Percentiles rank a stretch among this genome's conserved stretches.
Conservation (phyloP, 495 filamentous ascomycete genomes). For the Tuber calosporum region DNA sequence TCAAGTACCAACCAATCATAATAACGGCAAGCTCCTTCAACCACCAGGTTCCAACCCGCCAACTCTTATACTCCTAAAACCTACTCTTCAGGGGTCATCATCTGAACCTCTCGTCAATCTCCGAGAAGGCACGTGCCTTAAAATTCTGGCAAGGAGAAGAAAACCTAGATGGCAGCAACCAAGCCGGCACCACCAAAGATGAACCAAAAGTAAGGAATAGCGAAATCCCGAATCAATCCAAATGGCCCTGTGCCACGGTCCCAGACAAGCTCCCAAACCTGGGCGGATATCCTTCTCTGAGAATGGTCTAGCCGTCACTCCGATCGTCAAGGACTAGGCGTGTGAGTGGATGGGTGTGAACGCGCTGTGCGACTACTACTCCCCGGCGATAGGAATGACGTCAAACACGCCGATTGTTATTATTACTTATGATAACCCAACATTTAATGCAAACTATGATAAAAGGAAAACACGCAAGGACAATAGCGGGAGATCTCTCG, state of each 20-base stretch:
- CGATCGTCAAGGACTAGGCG: constrained; percentile 52
- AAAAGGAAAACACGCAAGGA: no score
- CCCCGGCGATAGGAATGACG: constrained; percentile 46
- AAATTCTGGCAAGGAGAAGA: constrained; percentile 43
- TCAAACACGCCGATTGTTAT: constrained; percentile 57
- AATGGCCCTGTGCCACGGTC: constrained; percentile 51
- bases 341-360: constrained; percentile 16
- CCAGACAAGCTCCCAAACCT: constrained; percentile 41
- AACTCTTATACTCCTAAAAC: constrained; percentile 24
- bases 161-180: constrained; percentile 38
- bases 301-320: constrained; percentile 45
- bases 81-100: constrained; percentile 52
- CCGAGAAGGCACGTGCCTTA: constrained; percentile 43
- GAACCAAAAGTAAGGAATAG: constrained; percentile 51
- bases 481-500: no score
- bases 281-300: constrained; percentile 8
- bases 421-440: no score
- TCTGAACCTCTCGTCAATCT: constrained; percentile 49
- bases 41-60: neutral
- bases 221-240: constrained; percentile 50
- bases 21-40: neutral
- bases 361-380: constrained; percentile 9
- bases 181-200: constrained; percentile 42
- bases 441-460: no score
- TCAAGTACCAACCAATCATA: neutral